phyloP scores from a whole-genome alignment of 371 early-diverging fungal species.

The Rhizopus sp. region DNA sequence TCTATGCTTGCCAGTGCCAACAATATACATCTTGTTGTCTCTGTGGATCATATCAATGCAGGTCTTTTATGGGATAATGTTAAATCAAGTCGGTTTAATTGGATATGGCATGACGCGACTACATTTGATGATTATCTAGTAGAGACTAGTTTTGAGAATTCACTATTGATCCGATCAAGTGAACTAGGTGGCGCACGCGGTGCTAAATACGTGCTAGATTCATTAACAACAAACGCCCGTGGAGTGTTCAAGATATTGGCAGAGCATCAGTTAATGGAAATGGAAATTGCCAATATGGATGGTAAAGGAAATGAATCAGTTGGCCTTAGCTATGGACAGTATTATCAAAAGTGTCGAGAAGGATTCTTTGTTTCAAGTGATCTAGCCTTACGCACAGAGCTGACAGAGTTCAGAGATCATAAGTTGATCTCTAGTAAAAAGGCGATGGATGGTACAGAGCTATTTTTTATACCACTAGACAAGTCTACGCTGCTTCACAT shows the following conservation, averaged over 20 bases:
- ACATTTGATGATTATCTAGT: constrained; percentile 79
- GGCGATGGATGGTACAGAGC: constrained; percentile 74
- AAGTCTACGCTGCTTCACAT: constrained; percentile 60
- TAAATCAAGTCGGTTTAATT: constrained; percentile 68
- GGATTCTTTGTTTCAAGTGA: constrained; percentile 82
- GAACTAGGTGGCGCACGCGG: constrained; percentile 66
- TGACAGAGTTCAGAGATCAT: constrained; percentile 93
- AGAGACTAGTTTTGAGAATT: constrained; percentile 85
- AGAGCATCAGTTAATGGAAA: constrained; percentile 71
- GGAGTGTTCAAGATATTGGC: constrained; percentile 77
- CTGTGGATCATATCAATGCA: constrained; percentile 90
- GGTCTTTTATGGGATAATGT: constrained; percentile 86
- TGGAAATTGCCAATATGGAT: constrained; percentile 43
- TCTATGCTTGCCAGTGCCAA: constrained; percentile 67
- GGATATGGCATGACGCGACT: constrained; percentile 90
- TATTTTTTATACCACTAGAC: constrained; percentile 81
- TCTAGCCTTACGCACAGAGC: constrained; percentile 77
- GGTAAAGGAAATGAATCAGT: constrained; percentile 39
- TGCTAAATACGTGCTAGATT: constrained; percentile 80
- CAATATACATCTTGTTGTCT: constrained; percentile 78
- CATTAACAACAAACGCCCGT: constrained; percentile 81
- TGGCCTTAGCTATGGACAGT: constrained; percentile 65
- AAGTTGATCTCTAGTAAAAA: constrained; percentile 73
- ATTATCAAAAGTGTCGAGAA: constrained; percentile 77
- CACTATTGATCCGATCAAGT: constrained; percentile 61